Percentiles rank a stretch among this genome's conserved stretches.
Evolutionary conservation across 345 rosid genomes (phyloP).

Genomic region (Limnanthes douglasii): DNA sequence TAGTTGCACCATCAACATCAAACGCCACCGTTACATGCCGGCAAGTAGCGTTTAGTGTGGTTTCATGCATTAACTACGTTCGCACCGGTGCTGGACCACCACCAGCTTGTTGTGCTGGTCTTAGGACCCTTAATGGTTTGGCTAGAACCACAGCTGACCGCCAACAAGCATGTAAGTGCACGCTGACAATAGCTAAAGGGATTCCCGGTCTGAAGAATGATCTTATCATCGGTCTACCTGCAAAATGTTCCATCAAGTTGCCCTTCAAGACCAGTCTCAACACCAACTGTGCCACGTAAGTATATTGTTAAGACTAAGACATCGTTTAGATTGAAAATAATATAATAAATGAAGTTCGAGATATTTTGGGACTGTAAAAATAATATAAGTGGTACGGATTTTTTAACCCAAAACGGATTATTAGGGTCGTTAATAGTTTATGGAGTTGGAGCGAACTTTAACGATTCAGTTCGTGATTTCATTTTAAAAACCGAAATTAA

Average conservation of each 20-base stretch:
- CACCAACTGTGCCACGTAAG: conserved; percentile 36
- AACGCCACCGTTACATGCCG: conserved; percentile 23
- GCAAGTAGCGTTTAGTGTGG: conserved; percentile 11
- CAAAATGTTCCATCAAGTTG: conserved; percentile 25
- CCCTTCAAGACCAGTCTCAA: conserved; percentile 36
- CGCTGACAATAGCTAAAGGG: conserved; percentile 8
- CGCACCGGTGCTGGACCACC: neutral
- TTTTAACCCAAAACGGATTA: too few relatives aligned
- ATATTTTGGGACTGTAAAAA: too few relatives aligned
- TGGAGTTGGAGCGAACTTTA: too few relatives aligned
- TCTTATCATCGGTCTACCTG: conserved; percentile 20
- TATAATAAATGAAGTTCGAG: too few relatives aligned
- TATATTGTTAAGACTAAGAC: too few relatives aligned
- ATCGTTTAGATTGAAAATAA: too few relatives aligned
- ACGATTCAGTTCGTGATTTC: too few relatives aligned
- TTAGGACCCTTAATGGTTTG: conserved; percentile 13
- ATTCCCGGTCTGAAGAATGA: conserved; percentile 9
- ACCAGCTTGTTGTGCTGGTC: conserved; percentile 24
- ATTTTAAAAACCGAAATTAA: too few relatives aligned
- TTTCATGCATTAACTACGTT: conserved; percentile 20
- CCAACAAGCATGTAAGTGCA: conserved; percentile 31
- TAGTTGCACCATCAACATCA: too few relatives aligned
- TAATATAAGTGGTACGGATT: too few relatives aligned
- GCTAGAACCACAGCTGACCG: conserved; percentile 40
- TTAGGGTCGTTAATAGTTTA: too few relatives aligned